Evolutionary conservation across 2,329 filamentous ascomycete genomes (phyloP).

Genomic region (Akanthomyces muscarius): DNA sequence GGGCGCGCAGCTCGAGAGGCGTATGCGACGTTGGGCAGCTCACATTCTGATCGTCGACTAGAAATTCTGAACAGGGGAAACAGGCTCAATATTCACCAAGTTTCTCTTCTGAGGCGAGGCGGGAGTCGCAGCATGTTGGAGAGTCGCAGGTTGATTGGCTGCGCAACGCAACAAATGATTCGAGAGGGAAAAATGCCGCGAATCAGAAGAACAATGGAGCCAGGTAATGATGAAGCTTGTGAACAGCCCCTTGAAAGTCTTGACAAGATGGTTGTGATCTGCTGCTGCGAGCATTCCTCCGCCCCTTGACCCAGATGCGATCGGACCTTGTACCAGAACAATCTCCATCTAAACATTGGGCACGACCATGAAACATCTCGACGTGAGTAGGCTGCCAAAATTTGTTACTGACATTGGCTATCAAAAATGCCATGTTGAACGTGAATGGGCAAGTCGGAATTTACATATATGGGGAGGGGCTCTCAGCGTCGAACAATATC

Average conservation of each 20-base stretch:
- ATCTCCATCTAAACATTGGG: neutral
- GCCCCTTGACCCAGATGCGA: neutral
- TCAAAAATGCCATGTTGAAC: neutral
- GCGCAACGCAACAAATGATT: neutral
- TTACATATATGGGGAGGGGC: neutral
- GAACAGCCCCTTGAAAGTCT: neutral
- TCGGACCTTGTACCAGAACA: neutral
- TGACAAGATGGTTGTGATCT: neutral
- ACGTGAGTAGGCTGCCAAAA: neutral
- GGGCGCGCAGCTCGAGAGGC: neutral
- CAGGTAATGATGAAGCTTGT: neutral
- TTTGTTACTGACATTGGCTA: neutral
- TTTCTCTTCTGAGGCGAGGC: neutral
- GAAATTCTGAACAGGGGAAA: neutral
- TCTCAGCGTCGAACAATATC: neutral
- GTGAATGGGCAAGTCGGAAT: neutral
- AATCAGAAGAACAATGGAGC: neutral
- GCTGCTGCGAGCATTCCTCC: neutral
- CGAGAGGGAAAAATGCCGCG: too few species aligned
- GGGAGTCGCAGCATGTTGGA: neutral
- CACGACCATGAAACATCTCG: neutral
- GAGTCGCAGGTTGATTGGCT: neutral
- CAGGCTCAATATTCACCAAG: neutral
- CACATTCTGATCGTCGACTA: neutral
- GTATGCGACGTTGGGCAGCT: neutral